Conservation (phyloP, 2,329 filamentous ascomycete species). For the Venturia asperata region DNA sequence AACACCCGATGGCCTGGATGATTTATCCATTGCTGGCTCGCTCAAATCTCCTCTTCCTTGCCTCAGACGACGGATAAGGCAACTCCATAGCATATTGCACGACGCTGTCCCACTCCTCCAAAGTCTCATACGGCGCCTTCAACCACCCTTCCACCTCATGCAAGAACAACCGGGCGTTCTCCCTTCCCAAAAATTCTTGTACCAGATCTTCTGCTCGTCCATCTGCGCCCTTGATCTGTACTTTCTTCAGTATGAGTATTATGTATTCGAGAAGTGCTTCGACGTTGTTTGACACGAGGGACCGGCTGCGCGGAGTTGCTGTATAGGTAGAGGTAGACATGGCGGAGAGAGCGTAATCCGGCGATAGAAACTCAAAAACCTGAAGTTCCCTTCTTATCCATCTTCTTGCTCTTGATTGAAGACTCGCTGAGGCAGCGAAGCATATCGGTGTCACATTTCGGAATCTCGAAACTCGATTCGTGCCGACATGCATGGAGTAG, state of each 20-base stretch:
- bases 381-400: constrained; percentile 80
- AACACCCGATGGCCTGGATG: too few species aligned
- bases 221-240: constrained; percentile 71
- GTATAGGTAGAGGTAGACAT: background rate
- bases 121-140: constrained; percentile 64
- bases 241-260: constrained; percentile 71
- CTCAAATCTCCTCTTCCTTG: background rate
- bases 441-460: constrained; percentile 61
- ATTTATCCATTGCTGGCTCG: too few species aligned
- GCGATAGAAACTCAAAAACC: constrained; percentile 68
- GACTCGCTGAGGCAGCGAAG: constrained; percentile 56
- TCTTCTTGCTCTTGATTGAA: constrained; percentile 68
- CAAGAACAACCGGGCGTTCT: constrained; percentile 66
- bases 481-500: constrained; percentile 75
- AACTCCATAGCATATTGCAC: constrained; percentile 57
- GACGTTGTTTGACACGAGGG: constrained; percentile 49
- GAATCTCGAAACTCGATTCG: constrained; percentile 71
- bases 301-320: background rate
- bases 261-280: constrained; percentile 86
- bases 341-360: constrained; percentile 22
- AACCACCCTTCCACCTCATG: constrained; percentile 82
- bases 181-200: constrained; percentile 67
- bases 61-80: background rate
- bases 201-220: constrained; percentile 76
- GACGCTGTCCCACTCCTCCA: constrained; percentile 72